These are phyloP conservation scores for Cyclotella atomus DNA, from an alignment of 108 stramenopile species.

Conservation along the genomic window DNA sequence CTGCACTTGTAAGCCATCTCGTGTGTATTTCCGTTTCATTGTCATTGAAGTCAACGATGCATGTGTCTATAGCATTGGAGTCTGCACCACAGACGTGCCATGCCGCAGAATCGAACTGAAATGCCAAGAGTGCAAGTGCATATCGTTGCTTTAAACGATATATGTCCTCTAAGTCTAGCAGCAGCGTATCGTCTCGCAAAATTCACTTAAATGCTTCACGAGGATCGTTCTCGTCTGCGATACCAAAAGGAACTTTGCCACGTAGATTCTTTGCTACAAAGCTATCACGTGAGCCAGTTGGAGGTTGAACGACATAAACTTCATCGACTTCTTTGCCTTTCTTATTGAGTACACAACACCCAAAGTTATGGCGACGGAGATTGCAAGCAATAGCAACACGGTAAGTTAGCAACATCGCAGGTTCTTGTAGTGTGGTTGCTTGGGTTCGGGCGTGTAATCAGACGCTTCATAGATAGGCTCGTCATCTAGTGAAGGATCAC, in stretches of 20 bases:
- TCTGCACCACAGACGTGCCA: slow-evolving; percentile 1
- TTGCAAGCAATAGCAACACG: not conserved
- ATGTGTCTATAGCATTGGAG: not conserved
- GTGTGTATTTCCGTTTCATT: not conserved
- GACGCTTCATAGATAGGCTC: not conserved
- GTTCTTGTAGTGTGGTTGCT: slow-evolving; percentile 5
- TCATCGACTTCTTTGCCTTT: not conserved
- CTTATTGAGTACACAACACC: slow-evolving; percentile 1
- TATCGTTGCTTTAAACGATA: slow-evolving; percentile 10
- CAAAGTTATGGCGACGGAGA: not conserved
- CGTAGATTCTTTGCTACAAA: not conserved
- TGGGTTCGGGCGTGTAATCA: not conserved
- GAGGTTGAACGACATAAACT: not conserved
- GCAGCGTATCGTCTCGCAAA: slow-evolving; percentile 14
- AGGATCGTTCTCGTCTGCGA: not conserved
- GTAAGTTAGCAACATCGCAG: not conserved
- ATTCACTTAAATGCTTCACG: slow-evolving; percentile 18
- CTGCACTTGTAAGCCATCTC: not conserved
- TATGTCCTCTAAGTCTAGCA: not conserved
- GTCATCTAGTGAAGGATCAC: slow-evolving; percentile 2
- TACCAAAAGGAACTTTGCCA: not conserved
- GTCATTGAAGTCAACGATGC: not conserved
- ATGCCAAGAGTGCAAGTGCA: slow-evolving; percentile 2
- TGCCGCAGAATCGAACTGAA: not conserved
- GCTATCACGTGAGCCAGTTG: not conserved